A percentile compares a stretch with the other conserved stretches of the same genome.
Evolutionary conservation across 1,139 yeast genomes (phyloP).

Genomic region (Blastobotrys raffinosifermentans): DNA sequence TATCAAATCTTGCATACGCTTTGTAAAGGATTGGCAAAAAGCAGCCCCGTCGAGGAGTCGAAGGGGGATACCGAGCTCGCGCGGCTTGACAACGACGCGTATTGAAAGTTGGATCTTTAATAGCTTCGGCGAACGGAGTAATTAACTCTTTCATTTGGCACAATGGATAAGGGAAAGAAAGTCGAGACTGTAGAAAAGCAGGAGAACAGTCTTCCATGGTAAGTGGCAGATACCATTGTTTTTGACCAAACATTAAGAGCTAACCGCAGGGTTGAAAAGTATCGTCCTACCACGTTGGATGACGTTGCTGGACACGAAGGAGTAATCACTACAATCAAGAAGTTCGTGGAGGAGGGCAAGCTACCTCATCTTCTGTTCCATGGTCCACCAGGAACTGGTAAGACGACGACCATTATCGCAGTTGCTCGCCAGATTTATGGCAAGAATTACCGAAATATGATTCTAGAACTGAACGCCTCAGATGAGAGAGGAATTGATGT

Average conservation of each 20-base stretch:
- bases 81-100: too few relatives aligned
- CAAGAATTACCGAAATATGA: slow-evolving; percentile 76
- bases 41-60: too few relatives aligned
- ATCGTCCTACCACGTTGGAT: slow-evolving; percentile 76
- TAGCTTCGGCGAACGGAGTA: too few relatives aligned
- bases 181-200: slow-evolving; percentile 4
- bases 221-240: slow-evolving; percentile 8
- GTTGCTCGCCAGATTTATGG: slow-evolving; percentile 90
- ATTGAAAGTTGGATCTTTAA: too few relatives aligned
- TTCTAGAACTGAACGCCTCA: slow-evolving; percentile 79
- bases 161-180: slow-evolving; percentile 13
- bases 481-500: slow-evolving; percentile 86
- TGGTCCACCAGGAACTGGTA: slow-evolving; percentile 98
- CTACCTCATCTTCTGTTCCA: slow-evolving; percentile 87
- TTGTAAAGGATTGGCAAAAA: too few relatives aligned
- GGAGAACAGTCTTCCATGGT: slow-evolving; percentile 29
- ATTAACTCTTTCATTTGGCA: too few relatives aligned
- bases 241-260: not conserved
- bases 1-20: too few relatives aligned
- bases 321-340: slow-evolving; percentile 73
- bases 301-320: slow-evolving; percentile 91
- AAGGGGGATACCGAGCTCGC: too few relatives aligned
- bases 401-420: slow-evolving; percentile 88
- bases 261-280: slow-evolving; percentile 75
- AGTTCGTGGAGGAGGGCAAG: slow-evolving; percentile 75